These are phyloP conservation scores for Pleurotus cornucopiae DNA, from an alignment of 768 basidiomycete genomes.

Conservation along the genomic window DNA sequence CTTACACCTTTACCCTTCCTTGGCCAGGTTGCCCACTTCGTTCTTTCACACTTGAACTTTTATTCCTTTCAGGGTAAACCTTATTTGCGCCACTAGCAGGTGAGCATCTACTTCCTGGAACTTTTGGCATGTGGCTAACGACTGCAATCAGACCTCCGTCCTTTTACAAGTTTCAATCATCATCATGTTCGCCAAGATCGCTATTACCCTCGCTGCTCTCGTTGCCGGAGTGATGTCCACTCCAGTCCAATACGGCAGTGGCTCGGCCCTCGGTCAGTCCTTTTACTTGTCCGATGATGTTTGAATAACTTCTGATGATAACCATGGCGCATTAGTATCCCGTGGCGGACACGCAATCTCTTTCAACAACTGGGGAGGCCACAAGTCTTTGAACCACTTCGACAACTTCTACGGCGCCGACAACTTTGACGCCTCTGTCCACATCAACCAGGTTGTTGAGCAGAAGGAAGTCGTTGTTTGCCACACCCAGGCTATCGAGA, in stretches of 20 bases:
- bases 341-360: conserved; percentile 12
- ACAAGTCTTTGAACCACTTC: conserved; percentile 25
- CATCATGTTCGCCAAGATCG: conserved; percentile 8
- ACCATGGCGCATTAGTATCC: background rate
- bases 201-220: conserved; percentile 5
- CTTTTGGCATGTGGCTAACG: background rate
- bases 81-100: conserved; percentile 8
- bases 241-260: conserved; percentile 6
- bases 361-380: conserved; percentile 32
- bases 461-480: conserved; percentile 23
- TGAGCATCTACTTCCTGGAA: background rate
- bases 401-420: conserved; percentile 34
- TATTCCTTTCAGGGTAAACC: conserved; percentile 1
- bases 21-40: conserved; percentile 10
- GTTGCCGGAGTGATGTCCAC: conserved; percentile 8
- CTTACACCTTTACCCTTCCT: background rate
- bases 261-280: conserved; percentile 4
- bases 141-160: background rate
- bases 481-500: conserved; percentile 21
- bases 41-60: conserved; percentile 8
- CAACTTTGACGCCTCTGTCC: conserved; percentile 27
- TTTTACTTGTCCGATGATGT: background rate
- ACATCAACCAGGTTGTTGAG: conserved; percentile 21
- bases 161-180: background rate
- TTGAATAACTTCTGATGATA: too few species aligned